phyloP scores from a whole-genome alignment of 257 asterid species.

The Capsicum chinense region DNA sequence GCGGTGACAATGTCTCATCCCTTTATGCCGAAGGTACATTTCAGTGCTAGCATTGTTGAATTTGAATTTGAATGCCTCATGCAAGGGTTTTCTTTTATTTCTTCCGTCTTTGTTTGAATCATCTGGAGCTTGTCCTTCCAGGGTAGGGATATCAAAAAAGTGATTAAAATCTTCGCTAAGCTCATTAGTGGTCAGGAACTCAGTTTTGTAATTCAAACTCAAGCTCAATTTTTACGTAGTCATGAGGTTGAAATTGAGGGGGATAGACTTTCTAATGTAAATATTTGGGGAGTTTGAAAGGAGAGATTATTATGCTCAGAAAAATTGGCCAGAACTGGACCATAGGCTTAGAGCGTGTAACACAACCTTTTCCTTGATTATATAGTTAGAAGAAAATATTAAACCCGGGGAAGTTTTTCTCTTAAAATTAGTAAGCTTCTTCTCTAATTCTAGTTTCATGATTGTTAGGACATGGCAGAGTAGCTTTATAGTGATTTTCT shows the following conservation, averaged over 20 bases:
- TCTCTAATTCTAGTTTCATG: neutral
- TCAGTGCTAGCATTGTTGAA: too few relatives aligned
- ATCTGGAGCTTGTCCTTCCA: neutral
- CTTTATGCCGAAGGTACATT: too few relatives aligned
- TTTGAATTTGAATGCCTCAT: slow-evolving; percentile 15
- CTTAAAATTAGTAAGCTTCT: neutral
- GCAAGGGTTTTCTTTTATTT: neutral
- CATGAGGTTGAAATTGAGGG: neutral
- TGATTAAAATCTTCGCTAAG: neutral
- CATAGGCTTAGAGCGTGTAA: slow-evolving; percentile 6
- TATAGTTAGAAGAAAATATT: neutral
- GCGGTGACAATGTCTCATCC: too few relatives aligned
- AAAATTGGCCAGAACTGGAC: neutral
- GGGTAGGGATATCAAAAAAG: neutral
- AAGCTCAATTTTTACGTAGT: neutral
- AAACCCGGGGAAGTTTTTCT: neutral
- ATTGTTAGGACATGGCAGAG: neutral
- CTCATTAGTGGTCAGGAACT: slow-evolving; percentile 20
- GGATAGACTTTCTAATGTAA: neutral
- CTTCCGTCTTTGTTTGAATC: neutral
- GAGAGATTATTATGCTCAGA: neutral
- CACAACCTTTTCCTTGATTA: neutral
- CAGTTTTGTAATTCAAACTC: neutral
- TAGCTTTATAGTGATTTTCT: neutral
- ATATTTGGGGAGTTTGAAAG: slow-evolving; percentile 7